These are phyloP conservation scores for Harringtonia aguacate DNA, from an alignment of 2,329 filamentous ascomycete genomes.

Conservation along the genomic window DNA sequence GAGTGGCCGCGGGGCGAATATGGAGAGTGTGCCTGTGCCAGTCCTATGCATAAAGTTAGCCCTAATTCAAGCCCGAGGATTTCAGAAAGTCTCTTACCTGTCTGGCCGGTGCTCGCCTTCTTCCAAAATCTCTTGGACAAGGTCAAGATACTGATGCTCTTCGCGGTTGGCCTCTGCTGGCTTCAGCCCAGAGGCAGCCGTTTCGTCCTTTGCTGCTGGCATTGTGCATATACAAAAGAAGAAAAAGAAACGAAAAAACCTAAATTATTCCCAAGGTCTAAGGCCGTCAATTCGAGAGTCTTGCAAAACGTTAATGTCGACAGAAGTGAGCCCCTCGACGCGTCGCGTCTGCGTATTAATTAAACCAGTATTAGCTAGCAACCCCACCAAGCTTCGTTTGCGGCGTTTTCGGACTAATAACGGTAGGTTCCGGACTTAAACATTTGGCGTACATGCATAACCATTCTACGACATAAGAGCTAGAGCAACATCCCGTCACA, in stretches of 20 bases:
- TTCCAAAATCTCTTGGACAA: conserved; percentile 75
- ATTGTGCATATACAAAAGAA: not conserved
- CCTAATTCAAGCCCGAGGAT: not conserved
- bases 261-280: no score
- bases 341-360: not conserved
- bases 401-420: no score
- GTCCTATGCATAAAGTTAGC: conserved; percentile 42
- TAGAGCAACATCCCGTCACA: not conserved
- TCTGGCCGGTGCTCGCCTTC: conserved; percentile 84
- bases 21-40: conserved; percentile 81
- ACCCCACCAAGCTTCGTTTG: no score
- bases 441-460: no score
- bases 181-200: not conserved
- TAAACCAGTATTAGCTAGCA: not conserved
- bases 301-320: no score
- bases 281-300: no score
- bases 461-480: no score
- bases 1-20: conserved; percentile 79
- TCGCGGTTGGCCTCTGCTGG: conserved; percentile 31
- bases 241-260: no score
- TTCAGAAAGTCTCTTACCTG: conserved; percentile 42
- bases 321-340: not conserved
- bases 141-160: conserved; percentile 86
- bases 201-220: conserved; percentile 4
- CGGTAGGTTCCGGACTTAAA: no score